phyloP scores from a whole-genome alignment of 495 filamentous ascomycete species.

The Talaromyces trachyspermus region DNA sequence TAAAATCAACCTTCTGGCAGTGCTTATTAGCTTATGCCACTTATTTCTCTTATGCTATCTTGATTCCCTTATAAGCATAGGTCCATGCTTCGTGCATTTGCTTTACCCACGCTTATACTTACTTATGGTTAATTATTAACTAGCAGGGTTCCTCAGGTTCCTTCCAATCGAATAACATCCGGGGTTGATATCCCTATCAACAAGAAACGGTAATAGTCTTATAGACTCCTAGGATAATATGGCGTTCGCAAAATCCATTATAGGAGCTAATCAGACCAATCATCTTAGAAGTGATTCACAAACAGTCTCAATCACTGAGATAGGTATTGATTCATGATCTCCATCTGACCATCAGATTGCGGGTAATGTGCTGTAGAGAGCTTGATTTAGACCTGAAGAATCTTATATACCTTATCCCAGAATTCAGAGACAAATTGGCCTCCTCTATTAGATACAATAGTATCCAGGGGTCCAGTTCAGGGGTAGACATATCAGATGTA shows the following conservation, averaged over 20 bases:
- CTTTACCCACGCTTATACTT: not conserved
- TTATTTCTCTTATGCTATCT: not conserved
- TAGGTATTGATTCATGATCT: slow-evolving; percentile 5
- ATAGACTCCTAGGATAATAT: not conserved
- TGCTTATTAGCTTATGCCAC: slow-evolving; percentile 1
- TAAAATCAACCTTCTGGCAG: slow-evolving; percentile 2
- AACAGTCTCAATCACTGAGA: slow-evolving; percentile 2
- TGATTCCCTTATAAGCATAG: not conserved
- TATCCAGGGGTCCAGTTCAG: slow-evolving; percentile 6
- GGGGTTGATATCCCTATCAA: not conserved
- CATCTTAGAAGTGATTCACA: slow-evolving; percentile 8
- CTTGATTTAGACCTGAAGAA: slow-evolving; percentile 11
- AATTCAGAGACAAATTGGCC: slow-evolving; percentile 11
- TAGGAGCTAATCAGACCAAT: slow-evolving; percentile 10
- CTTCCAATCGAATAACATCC: slow-evolving; percentile 1
- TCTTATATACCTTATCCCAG: slow-evolving; percentile 13
- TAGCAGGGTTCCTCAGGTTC: not conserved
- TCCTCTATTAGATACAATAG: slow-evolving; percentile 16
- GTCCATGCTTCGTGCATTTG: not conserved
- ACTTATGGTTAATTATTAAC: not conserved
- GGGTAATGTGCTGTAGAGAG: slow-evolving; percentile 17
- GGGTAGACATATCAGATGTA: no score
- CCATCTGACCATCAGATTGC: slow-evolving; percentile 12
- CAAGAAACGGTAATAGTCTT: not conserved
- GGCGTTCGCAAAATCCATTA: not conserved